Evolutionary conservation across 2,329 filamentous ascomycete genomes (phyloP), one percentile per base, ranked within the genome.

Genomic region (Talaromyces sp.): DNA sequence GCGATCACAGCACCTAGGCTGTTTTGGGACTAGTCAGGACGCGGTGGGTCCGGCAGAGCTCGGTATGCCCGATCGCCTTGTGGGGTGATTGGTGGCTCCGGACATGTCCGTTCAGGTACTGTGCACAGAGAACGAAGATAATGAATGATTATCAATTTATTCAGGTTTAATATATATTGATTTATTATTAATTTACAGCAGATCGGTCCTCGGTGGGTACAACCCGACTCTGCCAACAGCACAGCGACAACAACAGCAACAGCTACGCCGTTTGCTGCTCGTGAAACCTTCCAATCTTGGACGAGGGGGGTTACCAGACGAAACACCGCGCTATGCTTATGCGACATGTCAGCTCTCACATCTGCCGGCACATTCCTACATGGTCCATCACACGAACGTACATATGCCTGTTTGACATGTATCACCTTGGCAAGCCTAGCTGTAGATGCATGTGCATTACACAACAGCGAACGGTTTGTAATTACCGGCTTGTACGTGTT

Each of bases 11-110:
- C 1, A 4, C 14, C 27, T 54, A 54, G 31, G 6, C 49, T 33
- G 24, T n/a, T 27, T 54, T n/a, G 9, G 33, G 50, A 9, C 31
- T 54, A 54, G 50, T 35, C 27, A 13, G 50, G 50, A 35, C n/a
- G 10, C 31, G 9, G 37, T 35, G 39, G 22, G 41, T 8, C 31
- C 31, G 59, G 45, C 19, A 27, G 24, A 22, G 41, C 27, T 52
- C 59, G 59, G 59, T n/a, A 54, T 62, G 60, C 35, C 60, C 60
- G 60, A 54, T 54, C 33, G 45, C 13, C 37, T 10, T 50, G 27
- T 37, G 35, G 35, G 35, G 47, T 27, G 22, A 45, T 11, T 43
- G 22, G 35, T 43, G 22, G 35, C 13, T 5, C 39, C 59, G 45
- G 60, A 39, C 45, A 62, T 41, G 60, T 39, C 60, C 60, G 33